These are phyloP conservation scores for Funneliformis mosseae DNA, from an alignment of 192 early-diverging fungal genomes.

Conservation along the genomic window DNA sequence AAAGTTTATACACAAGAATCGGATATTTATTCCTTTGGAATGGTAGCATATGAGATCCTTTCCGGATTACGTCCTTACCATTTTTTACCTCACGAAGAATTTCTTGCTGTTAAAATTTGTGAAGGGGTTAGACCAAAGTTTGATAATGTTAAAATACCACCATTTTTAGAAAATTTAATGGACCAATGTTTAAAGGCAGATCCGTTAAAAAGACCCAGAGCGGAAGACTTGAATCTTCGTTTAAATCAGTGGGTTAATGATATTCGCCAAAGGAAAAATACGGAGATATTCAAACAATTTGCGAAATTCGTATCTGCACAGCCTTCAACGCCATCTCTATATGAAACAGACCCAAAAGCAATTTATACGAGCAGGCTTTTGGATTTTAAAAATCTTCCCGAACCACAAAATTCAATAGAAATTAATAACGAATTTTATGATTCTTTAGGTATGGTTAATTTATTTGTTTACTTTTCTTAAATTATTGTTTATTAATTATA, in stretches of 20 bases:
- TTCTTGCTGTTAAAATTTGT: neutral
- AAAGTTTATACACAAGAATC: conserved; percentile 36
- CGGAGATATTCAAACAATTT: neutral
- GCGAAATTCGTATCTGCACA: neutral
- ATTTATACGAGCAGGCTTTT: neutral
- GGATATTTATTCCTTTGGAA: conserved; percentile 46
- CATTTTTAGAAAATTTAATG: neutral
- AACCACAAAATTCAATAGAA: too few species aligned
- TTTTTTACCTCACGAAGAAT: neutral
- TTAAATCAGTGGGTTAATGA: neutral
- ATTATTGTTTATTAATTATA: too few species aligned
- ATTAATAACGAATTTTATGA: too few species aligned
- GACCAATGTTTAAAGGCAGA: conserved; percentile 9
- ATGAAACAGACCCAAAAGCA: neutral
- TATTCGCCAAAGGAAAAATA: neutral
- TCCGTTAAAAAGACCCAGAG: conserved; percentile 4
- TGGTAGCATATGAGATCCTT: conserved; percentile 47
- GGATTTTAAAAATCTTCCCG: neutral
- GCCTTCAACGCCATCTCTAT: neutral
- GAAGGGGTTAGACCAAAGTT: neutral
- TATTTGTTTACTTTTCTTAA: too few species aligned
- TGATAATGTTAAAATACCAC: neutral
- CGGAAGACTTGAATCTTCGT: neutral
- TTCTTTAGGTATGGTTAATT: too few species aligned
- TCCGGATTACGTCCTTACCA: conserved; percentile 40